Evolutionary conservation across 2,329 filamentous ascomycete genomes (phyloP).

Genomic region (Aspergillaceae sp.): DNA sequence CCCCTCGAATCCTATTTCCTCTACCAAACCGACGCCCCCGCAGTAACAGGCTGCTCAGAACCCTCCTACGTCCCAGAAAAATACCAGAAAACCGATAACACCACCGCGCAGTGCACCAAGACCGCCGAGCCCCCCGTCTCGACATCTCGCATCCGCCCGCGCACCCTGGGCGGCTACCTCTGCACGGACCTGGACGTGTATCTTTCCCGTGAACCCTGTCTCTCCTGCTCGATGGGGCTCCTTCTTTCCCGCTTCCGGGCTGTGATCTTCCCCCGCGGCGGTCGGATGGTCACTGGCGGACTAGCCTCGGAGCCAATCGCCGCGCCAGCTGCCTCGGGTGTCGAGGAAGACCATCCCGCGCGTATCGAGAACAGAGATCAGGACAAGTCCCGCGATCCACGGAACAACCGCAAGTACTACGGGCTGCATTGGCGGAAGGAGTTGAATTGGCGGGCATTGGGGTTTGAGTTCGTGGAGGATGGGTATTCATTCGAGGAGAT

Average conservation of each 20-base stretch:
- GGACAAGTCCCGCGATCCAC: conserved; percentile 7
- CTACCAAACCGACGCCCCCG: conserved; percentile 26
- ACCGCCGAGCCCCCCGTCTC: neutral
- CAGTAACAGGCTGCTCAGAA: conserved; percentile 37
- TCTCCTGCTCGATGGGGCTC: conserved; percentile 95
- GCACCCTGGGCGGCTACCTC: conserved; percentile 78
- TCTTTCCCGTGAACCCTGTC: conserved; percentile 88
- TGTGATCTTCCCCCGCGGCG: conserved; percentile 57
- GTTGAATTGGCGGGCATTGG: conserved; percentile 43
- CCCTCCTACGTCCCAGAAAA: conserved; percentile 9
- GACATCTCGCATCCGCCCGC: conserved; percentile 50
- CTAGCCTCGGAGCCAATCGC: conserved; percentile 61
- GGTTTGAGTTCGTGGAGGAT: conserved; percentile 38
- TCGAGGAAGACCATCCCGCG: conserved; percentile 13
- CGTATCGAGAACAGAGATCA: neutral
- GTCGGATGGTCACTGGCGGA: conserved; percentile 74
- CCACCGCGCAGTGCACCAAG: conserved; percentile 9
- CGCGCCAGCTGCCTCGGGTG: conserved; percentile 5
- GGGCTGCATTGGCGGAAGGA: conserved; percentile 57
- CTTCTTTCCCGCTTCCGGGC: conserved; percentile 86
- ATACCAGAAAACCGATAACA: conserved; percentile 10
- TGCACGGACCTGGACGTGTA: conserved; percentile 92
- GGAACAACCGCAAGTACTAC: conserved; percentile 33
- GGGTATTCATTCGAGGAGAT: neutral
- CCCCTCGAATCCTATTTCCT: conserved; percentile 33